A percentile compares a stretch with the other conserved stretches of the same genome.
These are phyloP conservation scores for Xenoacremonium recifei DNA, from an alignment of 2,329 filamentous ascomycete species.

Conservation along the genomic window DNA sequence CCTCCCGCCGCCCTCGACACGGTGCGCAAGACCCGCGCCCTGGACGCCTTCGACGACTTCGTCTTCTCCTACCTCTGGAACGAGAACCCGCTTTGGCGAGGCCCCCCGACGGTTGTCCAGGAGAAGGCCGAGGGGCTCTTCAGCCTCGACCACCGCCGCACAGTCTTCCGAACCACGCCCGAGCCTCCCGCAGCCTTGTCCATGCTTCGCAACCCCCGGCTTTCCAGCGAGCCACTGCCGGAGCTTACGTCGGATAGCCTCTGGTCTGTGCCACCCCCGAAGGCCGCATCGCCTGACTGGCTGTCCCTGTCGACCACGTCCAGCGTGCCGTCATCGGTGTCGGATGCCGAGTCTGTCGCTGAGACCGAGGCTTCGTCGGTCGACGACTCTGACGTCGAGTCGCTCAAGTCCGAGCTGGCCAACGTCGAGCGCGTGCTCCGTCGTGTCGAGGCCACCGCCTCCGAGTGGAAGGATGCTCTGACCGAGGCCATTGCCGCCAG, in stretches of 20 bases:
- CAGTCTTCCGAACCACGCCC: slow-evolving; percentile 30
- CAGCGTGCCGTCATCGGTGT: slow-evolving; percentile 16
- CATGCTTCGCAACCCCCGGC: slow-evolving; percentile 33
- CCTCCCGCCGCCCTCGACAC: neutral
- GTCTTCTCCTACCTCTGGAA: neutral
- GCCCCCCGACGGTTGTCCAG: neutral
- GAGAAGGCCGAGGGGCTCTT: slow-evolving; percentile 19
- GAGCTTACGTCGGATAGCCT: slow-evolving; percentile 32
- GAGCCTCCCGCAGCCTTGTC: slow-evolving; percentile 33
- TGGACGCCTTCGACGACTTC: slow-evolving; percentile 1
- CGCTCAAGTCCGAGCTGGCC: slow-evolving; percentile 1
- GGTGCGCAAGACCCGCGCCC: slow-evolving; percentile 18
- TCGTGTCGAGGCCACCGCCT: slow-evolving; percentile 24
- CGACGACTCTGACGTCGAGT: slow-evolving; percentile 14
- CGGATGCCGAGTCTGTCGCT: slow-evolving; percentile 13
- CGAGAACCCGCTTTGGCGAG: neutral
- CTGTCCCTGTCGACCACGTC: slow-evolving; percentile 18
- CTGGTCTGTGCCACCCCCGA: slow-evolving; percentile 30
- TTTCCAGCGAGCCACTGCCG: slow-evolving; percentile 26
- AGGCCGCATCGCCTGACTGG: slow-evolving; percentile 18
- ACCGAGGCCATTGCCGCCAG: slow-evolving; percentile 18
- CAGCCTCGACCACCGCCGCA: slow-evolving; percentile 15
- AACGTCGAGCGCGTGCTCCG: slow-evolving; percentile 2
- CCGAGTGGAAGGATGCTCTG: slow-evolving; percentile 40
- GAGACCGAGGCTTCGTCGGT: slow-evolving; percentile 20